Conservation (phyloP, 176 grass and related monocot species). For the Ensete ventricosum region DNA sequence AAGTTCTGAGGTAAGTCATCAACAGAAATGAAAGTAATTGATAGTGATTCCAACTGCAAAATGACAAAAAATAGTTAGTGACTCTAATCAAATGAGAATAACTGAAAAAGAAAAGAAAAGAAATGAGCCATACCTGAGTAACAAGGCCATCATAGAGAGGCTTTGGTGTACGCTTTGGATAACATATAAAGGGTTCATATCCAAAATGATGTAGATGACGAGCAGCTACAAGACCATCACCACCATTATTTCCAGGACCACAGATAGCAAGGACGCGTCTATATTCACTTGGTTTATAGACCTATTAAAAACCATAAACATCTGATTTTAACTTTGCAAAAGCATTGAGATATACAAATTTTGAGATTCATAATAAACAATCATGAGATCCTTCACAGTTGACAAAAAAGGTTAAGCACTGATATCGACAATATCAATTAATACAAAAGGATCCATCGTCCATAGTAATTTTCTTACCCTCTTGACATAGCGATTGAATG, state of each 20-base stretch:
- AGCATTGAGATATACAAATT: not conserved
- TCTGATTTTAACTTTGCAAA: not conserved
- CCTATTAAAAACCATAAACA: conserved; percentile 35
- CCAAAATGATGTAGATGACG: conserved; percentile 82
- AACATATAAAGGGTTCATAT: conserved; percentile 57
- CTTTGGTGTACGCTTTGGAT: conserved; percentile 69
- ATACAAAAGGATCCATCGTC: no score
- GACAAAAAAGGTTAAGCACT: not conserved
- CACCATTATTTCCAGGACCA: conserved; percentile 93
- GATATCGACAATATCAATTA: no score
- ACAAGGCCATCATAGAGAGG: conserved; percentile 77
- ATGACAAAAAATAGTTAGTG: not conserved
- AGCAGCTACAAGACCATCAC: conserved; percentile 95
- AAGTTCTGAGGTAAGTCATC: conserved; percentile 55
- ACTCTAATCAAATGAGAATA: conserved; percentile 7
- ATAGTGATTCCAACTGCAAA: conserved; percentile 64
- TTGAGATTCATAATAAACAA: not conserved
- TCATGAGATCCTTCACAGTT: not conserved
- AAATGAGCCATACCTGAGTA: conserved; percentile 38
- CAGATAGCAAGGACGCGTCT: conserved; percentile 65
- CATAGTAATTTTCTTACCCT: no score
- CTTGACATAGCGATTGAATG: no score
- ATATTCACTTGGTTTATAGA: conserved; percentile 71
- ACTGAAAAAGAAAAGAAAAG: conserved; percentile 5
- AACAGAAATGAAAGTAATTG: conserved; percentile 41